These are phyloP conservation scores for Fibroporia radiculosa DNA, from an alignment of 768 basidiomycete genomes.

Conservation along the genomic window DNA sequence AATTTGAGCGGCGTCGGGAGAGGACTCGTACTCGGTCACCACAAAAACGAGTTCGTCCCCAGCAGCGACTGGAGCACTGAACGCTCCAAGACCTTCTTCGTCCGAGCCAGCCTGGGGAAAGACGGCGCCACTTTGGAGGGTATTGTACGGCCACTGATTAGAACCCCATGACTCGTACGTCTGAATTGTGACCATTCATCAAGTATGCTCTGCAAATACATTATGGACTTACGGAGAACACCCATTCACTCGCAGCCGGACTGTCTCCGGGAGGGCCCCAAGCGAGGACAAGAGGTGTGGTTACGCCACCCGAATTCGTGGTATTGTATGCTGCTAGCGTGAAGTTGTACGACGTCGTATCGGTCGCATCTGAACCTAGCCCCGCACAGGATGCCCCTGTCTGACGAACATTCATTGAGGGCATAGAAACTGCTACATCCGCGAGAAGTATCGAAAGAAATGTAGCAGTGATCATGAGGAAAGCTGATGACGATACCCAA, in stretches of 20 bases:
- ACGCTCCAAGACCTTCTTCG: conserved; percentile 27
- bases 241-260: conserved; percentile 25
- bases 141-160: conserved; percentile 36
- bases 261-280: conserved; percentile 25
- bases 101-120: conserved; percentile 24
- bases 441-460: conserved; percentile 8
- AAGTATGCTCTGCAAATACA: neutral
- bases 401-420: conserved; percentile 5
- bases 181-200: conserved; percentile 16
- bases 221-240: conserved; percentile 34
- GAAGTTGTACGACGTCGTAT: conserved; percentile 30
- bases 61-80: conserved; percentile 24
- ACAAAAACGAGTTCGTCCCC: conserved; percentile 30
- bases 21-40: conserved; percentile 19
- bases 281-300: conserved; percentile 39
- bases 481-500: neutral
- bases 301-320: conserved; percentile 37
- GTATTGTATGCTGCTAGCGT: conserved; percentile 37
- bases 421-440: conserved; percentile 5
- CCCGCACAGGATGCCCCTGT: conserved; percentile 12
- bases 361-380: conserved; percentile 15
- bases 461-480: conserved; percentile 10
- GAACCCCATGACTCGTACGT: conserved; percentile 41
- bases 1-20: conserved; percentile 23
- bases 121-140: conserved; percentile 31